Conservation (phyloP, 257 asterid species). For the Coffea eugenioides region DNA sequence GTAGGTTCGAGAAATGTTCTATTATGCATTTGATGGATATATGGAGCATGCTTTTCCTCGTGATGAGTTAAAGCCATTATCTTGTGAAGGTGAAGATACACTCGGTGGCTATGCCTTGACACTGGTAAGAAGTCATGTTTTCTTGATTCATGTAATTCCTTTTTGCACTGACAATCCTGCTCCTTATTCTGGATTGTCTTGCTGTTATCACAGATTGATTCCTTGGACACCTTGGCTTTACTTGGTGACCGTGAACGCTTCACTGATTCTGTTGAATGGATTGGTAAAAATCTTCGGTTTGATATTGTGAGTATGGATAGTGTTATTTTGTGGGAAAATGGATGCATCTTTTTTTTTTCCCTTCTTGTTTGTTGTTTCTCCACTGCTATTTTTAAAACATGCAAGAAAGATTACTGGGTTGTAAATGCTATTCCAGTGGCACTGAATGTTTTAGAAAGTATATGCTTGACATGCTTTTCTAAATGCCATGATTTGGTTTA, state of each 20-base stretch:
- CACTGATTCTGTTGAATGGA: conserved; percentile 90
- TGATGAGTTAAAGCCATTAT: conserved; percentile 89
- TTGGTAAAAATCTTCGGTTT: conserved; percentile 95
- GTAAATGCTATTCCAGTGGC: background rate
- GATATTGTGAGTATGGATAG: conserved; percentile 91
- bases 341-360: background rate
- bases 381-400: background rate
- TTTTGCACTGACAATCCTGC: background rate
- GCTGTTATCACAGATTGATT: conserved; percentile 63
- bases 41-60: conserved; percentile 91
- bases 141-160: conserved; percentile 10
- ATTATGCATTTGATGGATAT: conserved; percentile 94
- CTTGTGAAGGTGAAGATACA: conserved; percentile 96
- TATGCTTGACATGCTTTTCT: background rate
- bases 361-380: background rate
- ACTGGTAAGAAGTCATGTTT: conserved; percentile 47
- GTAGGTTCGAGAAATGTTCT: conserved; percentile 92
- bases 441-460: background rate
- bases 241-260: conserved; percentile 90
- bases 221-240: conserved; percentile 90
- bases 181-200: conserved; percentile 11
- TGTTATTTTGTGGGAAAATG: conserved; percentile 6
- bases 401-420: background rate
- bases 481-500: background rate
- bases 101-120: conserved; percentile 98